A percentile compares a stretch with the other conserved stretches of the same genome.
Evolutionary conservation across 805 yeast genomes (phyloP).

Genomic region (Saturnispora galanensis): DNA sequence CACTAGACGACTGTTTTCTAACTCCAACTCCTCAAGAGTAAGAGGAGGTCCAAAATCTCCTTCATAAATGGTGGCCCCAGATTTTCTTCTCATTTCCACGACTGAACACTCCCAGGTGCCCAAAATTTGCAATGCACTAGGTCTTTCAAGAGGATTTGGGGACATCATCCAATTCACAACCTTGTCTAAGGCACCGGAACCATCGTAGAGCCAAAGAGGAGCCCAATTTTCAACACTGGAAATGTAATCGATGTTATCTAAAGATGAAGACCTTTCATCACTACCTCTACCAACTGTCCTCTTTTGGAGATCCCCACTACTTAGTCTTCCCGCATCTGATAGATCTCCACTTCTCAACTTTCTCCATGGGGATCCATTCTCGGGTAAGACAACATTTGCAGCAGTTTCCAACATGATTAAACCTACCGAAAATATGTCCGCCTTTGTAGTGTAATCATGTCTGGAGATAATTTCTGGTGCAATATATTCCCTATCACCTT

Average conservation of each 20-base stretch:
- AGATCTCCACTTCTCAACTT: conserved; percentile 90
- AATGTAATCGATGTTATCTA: not conserved
- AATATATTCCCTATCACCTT: conserved; percentile 95
- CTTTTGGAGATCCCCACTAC: conserved; percentile 51
- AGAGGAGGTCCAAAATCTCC: conserved; percentile 81
- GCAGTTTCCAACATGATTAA: conserved; percentile 91
- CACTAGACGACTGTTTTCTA: conserved; percentile 2
- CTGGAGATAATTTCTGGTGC: conserved; percentile 90
- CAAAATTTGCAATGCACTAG: conserved; percentile 68
- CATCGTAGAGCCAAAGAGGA: conserved; percentile 72
- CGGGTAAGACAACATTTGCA: conserved; percentile 89
- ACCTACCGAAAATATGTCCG: conserved; percentile 93
- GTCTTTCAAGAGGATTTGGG: conserved; percentile 73
- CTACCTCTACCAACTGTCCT: not conserved
- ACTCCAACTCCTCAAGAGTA: conserved; percentile 29
- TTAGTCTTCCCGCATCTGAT: conserved; percentile 84
- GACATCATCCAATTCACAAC: conserved; percentile 83
- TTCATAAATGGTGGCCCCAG: conserved; percentile 91
- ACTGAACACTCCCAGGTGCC: conserved; percentile 61
- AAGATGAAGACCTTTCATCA: not conserved
- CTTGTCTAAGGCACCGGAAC: conserved; percentile 61
- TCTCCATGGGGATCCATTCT: conserved; percentile 95
- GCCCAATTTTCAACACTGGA: conserved; percentile 44
- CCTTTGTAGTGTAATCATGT: conserved; percentile 79
- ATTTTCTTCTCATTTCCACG: conserved; percentile 72